Percentiles rank a stretch among this genome's conserved stretches.
Evolutionary conservation across 176 grass and related monocot genomes (phyloP).

Genomic region (Tillandsia fasciculata): DNA sequence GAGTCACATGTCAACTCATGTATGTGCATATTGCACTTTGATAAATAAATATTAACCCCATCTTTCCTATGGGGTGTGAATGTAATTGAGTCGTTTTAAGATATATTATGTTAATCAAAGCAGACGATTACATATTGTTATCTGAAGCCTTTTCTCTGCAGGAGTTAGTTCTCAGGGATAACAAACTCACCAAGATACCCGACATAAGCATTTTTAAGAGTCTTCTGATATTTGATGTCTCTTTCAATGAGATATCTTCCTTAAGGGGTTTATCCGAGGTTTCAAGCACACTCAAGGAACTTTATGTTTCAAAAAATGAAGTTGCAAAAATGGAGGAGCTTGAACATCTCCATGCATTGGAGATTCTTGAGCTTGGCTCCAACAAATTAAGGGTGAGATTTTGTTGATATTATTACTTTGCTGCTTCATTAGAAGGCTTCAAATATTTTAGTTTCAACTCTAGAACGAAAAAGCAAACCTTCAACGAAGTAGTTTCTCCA

Average conservation of each 20-base stretch:
- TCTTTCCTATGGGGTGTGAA: no score
- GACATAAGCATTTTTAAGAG: slow-evolving; percentile 74
- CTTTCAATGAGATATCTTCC: slow-evolving; percentile 94
- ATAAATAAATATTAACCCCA: no score
- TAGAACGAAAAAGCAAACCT: not conserved
- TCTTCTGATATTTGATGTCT: slow-evolving; percentile 89
- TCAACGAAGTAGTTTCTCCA: not conserved
- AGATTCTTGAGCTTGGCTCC: slow-evolving; percentile 97
- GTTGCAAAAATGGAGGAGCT: slow-evolving; percentile 81
- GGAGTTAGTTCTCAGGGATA: slow-evolving; percentile 89
- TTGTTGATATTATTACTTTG: not conserved
- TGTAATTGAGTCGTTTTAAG: no score
- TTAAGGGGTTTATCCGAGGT: slow-evolving; percentile 67
- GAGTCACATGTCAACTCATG: no score
- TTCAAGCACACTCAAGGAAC: slow-evolving; percentile 63
- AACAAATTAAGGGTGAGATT: slow-evolving; percentile 77
- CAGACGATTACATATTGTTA: not conserved
- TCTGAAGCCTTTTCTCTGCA: slow-evolving; percentile 24
- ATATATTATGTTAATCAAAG: not conserved
- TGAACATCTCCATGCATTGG: slow-evolving; percentile 57
- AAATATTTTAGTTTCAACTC: not conserved
- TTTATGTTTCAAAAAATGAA: slow-evolving; percentile 98
- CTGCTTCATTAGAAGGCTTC: not conserved
- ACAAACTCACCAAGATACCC: slow-evolving; percentile 68
- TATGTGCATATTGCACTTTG: no score